Percentiles rank a stretch among this genome's conserved stretches.
phyloP scores from a whole-genome alignment of 139 green algal species.

The Yamagishiella unicocca region DNA sequence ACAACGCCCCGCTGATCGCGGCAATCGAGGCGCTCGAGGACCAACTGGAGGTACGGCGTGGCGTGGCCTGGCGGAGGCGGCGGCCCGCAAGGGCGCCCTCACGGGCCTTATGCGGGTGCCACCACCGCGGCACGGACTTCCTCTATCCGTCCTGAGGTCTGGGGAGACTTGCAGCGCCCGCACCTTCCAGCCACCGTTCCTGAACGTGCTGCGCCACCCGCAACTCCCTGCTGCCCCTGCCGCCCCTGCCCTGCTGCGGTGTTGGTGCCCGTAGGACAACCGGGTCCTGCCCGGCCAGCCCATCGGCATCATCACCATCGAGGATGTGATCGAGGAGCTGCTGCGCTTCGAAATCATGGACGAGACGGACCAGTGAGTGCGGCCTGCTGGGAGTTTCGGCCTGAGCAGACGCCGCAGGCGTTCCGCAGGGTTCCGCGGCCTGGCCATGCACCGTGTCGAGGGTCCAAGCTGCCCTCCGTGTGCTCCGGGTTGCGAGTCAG shows the following conservation, averaged over 20 bases:
- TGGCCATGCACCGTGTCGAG: not conserved
- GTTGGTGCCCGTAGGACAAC: too few species aligned
- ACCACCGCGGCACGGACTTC: not conserved
- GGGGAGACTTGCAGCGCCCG: not conserved
- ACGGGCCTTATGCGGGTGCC: not conserved
- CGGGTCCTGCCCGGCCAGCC: slow-evolving; percentile 43
- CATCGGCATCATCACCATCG: slow-evolving; percentile 82
- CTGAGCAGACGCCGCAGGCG: not conserved
- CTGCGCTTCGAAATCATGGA: slow-evolving; percentile 76
- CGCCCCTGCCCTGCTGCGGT: too few species aligned
- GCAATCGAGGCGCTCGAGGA: slow-evolving; percentile 46
- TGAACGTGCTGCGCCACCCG: too few species aligned
- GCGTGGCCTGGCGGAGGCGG: not conserved
- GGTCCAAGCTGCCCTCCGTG: not conserved
- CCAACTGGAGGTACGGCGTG: slow-evolving; percentile 8
- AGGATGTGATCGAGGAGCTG: slow-evolving; percentile 84
- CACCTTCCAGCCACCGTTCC: not conserved
- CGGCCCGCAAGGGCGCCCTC: not conserved
- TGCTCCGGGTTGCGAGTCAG: too few species aligned
- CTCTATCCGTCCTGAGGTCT: not conserved
- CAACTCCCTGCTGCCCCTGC: not conserved
- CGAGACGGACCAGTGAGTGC: slow-evolving; percentile 74
- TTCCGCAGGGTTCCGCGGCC: not conserved
- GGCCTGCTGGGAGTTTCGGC: not conserved
- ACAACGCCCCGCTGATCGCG: slow-evolving; percentile 43